Percentiles rank a stretch among this genome's conserved stretches.
These are phyloP conservation scores for Sugiyamaella lignohabitans DNA, from an alignment of 805 yeast species.

Conservation along the genomic window DNA sequence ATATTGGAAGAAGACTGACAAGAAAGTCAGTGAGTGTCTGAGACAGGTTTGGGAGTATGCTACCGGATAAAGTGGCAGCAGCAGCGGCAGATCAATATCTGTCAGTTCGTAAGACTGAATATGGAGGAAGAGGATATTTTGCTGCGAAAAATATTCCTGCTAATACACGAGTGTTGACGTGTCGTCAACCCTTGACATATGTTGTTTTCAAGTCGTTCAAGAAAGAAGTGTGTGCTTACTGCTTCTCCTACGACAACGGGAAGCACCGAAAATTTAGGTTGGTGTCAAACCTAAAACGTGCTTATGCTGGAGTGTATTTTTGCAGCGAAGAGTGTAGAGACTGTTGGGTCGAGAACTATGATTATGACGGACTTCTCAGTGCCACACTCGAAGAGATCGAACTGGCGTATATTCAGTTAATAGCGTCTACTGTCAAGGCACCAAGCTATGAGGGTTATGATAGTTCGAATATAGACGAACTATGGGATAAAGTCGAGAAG, in stretches of 20 bases:
- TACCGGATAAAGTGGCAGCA: no score
- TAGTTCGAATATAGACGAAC: conserved; percentile 34
- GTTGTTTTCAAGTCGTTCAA: conserved; percentile 47
- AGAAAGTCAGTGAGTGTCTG: no score
- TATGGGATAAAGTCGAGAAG: conserved; percentile 14
- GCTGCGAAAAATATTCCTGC: conserved; percentile 37
- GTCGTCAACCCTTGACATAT: conserved; percentile 41
- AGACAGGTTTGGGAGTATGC: no score
- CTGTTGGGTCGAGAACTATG: conserved; percentile 33
- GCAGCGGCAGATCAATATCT: conserved; percentile 2
- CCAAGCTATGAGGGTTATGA: background rate
- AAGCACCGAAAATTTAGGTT: conserved; percentile 40
- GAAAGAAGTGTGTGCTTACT: conserved; percentile 55
- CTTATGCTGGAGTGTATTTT: conserved; percentile 45
- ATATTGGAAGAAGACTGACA: no score
- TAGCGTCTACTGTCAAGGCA: background rate
- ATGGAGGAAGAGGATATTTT: conserved; percentile 62
- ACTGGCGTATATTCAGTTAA: conserved; percentile 26
- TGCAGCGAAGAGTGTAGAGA: conserved; percentile 44
- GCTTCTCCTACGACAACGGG: conserved; percentile 47
- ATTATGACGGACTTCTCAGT: conserved; percentile 34
- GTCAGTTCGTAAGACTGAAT: conserved; percentile 31
- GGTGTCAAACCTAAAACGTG: conserved; percentile 20
- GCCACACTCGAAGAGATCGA: conserved; percentile 36
- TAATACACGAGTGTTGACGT: conserved; percentile 38